phyloP scores from a whole-genome alignment of 805 yeast species.

The Saturnispora quitensis region DNA sequence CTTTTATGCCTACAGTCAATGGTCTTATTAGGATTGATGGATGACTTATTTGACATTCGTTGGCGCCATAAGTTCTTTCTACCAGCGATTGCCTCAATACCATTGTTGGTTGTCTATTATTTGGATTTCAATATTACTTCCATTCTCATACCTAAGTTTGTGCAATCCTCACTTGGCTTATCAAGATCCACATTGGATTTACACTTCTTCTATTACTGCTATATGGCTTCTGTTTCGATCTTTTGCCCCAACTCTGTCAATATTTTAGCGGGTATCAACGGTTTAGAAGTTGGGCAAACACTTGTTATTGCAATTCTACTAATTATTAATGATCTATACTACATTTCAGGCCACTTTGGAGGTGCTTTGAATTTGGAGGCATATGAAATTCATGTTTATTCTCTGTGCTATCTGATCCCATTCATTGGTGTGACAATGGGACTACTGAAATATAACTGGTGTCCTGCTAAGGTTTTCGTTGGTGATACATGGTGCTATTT shows the following conservation, averaged over 20 bases:
- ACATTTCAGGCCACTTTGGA: conserved; percentile 41
- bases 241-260: conserved; percentile 95
- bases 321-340: conserved; percentile 68
- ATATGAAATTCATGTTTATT: conserved; percentile 72
- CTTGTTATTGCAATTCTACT: conserved; percentile 65
- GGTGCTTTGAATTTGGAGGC: conserved; percentile 39
- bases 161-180: conserved; percentile 28
- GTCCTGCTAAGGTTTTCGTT: conserved; percentile 87
- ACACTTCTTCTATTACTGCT: conserved; percentile 70
- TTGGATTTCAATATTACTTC: conserved; percentile 91
- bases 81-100: conserved; percentile 92
- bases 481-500: conserved; percentile 98
- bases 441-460: conserved; percentile 73
- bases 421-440: conserved; percentile 78
- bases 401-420: conserved; percentile 73
- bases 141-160: conserved; percentile 68
- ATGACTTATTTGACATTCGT: conserved; percentile 88
- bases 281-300: conserved; percentile 93
- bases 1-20: conserved; percentile 77
- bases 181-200: conserved; percentile 47
- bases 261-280: conserved; percentile 93
- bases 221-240: conserved; percentile 87
- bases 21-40: conserved; percentile 78
- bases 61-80: conserved; percentile 97
- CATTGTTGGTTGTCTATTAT: conserved; percentile 81